Base-by-base conservation (phyloP, 1,139 yeast genomes). In the Kluyveromyces marxianus region DNA sequence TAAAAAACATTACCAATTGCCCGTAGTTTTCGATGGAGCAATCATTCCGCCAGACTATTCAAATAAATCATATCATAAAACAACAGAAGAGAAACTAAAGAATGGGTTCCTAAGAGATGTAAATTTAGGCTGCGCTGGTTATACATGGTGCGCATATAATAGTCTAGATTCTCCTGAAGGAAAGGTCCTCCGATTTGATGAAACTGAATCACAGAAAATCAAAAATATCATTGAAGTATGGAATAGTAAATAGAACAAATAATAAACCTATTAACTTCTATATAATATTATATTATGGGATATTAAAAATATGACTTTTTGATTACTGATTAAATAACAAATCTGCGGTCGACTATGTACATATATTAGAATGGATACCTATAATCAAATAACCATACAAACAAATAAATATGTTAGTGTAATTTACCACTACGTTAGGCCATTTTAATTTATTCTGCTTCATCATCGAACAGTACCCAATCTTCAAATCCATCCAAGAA, bases 401-500 rank as follows among this genome's bases (percentile, higher is more conserved):
- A 14, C 21, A 14, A 14, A 14, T 14, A 14, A 14, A 14, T 14
- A 14, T 14, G 21, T 14, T 14, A 14, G 21, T 14, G 21, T 14
- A 14, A 14, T 14, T 14, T 14, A 14, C 21, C 21, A 14, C 21
- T 14, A 14, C 21, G 21, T 14, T 14, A 14, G 21, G 21, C 21
- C 21, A 14, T 14, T 14, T 14, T 14, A 14, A 14, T 14, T 14
- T 14, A 14, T 14, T 50, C 50, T 24, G 49, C 54, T 35, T 48
- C 48, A 36, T 49, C 42, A 10, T 49, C 36, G 14, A 21, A 36
- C 30, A 36, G 7, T 7, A 36, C n/a, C 58, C 58, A 55, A 24
- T 55, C 58, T 46, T 68, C 72, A 50, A 68, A 69, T 2, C 73
- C 74, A 53, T 67, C 75, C 10, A 65, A 65, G 50, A 66, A 71